A percentile compares a stretch with the other conserved stretches of the same genome.
Conservation (phyloP, 176 grass and related monocot genomes). For the Oryza punctata region DNA sequence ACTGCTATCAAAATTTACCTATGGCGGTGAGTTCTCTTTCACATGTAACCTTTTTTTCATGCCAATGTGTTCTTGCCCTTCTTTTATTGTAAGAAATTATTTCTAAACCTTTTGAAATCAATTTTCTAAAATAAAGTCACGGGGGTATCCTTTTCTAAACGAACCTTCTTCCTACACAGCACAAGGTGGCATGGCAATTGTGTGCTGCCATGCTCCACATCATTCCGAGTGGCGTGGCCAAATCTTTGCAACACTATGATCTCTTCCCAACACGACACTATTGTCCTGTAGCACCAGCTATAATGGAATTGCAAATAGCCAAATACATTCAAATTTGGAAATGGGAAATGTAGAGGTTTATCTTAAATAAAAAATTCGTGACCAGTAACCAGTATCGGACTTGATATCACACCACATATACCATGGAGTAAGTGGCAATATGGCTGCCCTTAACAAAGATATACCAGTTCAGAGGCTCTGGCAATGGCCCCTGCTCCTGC, state of each 20-base stretch:
- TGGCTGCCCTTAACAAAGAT: neutral
- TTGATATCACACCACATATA: neutral
- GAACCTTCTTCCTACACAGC: neutral
- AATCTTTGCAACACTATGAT: neutral
- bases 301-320: too few species aligned
- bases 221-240: neutral
- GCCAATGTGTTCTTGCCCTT: neutral
- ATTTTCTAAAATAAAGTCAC: neutral
- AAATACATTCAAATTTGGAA: too few species aligned
- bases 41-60: neutral
- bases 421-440: neutral
- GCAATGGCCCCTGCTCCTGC: neutral
- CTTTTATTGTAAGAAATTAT: neutral
- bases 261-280: neutral
- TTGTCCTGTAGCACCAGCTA: neutral
- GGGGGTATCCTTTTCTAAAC: neutral
- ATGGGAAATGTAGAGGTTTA: neutral
- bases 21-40: constrained; percentile 62
- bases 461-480: neutral
- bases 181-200: neutral
- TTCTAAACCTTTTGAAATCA: neutral
- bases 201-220: neutral
- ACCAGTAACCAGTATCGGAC: too few species aligned
- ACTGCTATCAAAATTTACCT: constrained; percentile 80
- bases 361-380: neutral